phyloP scores from a whole-genome alignment of 345 rosid species.

The Nasturtium officinale region DNA sequence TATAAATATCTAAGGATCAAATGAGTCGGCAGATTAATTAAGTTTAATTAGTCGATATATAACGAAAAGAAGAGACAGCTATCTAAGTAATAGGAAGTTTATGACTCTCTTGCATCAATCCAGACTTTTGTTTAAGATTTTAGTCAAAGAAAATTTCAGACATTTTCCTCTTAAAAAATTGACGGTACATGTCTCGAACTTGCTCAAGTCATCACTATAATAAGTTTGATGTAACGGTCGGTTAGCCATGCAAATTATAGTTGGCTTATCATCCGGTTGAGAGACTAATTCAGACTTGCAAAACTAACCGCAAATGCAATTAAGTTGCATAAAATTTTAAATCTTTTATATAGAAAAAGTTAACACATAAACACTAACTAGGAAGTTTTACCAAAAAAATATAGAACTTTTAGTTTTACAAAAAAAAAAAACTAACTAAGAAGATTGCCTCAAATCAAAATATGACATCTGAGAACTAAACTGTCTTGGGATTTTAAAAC shows the following conservation, averaged over 20 bases:
- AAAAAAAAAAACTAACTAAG: neutral
- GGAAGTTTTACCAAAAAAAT: too few relatives aligned
- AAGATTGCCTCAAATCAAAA: neutral
- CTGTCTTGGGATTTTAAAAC: too few relatives aligned
- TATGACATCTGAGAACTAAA: too few relatives aligned
- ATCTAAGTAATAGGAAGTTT: too few relatives aligned
- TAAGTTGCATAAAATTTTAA: neutral
- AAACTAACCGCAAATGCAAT: neutral
- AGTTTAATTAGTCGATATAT: neutral
- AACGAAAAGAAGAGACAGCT: neutral
- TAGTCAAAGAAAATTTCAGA: neutral
- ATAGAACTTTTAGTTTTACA: too few relatives aligned
- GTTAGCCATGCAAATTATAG: neutral
- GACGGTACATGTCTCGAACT: constrained; percentile 4
- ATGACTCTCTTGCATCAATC: neutral
- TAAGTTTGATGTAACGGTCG: neutral
- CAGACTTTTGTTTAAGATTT: neutral
- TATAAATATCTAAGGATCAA: constrained; percentile 31
- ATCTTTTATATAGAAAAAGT: neutral
- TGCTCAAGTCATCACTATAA: neutral
- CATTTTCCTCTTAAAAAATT: too few relatives aligned
- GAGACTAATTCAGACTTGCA: neutral
- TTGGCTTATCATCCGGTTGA: constrained; percentile 4
- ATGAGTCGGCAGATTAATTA: constrained; percentile 34
- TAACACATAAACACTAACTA: neutral